Percentiles rank a stretch among this genome's conserved stretches.
These are phyloP conservation scores for Leucaena leucocephala DNA, from an alignment of 306 rosid genomes.

Conservation along the genomic window DNA sequence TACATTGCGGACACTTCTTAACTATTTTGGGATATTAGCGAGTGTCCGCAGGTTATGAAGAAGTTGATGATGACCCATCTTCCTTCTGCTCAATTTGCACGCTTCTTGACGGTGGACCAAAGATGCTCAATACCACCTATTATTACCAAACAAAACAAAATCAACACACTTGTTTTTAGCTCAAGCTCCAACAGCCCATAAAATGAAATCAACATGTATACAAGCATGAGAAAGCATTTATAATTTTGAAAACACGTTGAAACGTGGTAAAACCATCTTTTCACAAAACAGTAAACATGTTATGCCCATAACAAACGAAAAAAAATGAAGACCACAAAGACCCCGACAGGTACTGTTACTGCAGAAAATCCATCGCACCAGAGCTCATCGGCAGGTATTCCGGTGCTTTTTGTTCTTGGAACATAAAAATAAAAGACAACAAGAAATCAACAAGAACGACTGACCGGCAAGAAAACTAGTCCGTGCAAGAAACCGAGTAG, in stretches of 20 bases:
- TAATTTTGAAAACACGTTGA: background rate
- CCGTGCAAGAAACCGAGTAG: slow-evolving; percentile 98
- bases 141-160: slow-evolving; percentile 25
- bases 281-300: background rate
- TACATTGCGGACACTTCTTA: slow-evolving; percentile 39
- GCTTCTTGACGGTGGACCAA: slow-evolving; percentile 93
- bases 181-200: background rate
- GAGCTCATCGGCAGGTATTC: background rate
- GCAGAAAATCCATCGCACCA: background rate
- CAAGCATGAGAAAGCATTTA: background rate
- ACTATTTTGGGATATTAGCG: slow-evolving; percentile 15
- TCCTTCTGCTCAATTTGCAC: slow-evolving; percentile 54
- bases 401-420: background rate
- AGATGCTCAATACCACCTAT: slow-evolving; percentile 86
- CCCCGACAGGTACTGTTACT: background rate
- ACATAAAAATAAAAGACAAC: background rate
- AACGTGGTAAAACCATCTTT: background rate
- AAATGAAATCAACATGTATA: background rate
- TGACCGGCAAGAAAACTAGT: slow-evolving; percentile 92
- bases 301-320: too few relatives aligned
- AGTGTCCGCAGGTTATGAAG: slow-evolving; percentile 42
- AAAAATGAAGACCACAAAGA: slow-evolving; percentile 1
- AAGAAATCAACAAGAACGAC: slow-evolving; percentile 35
- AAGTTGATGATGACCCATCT: slow-evolving; percentile 50
- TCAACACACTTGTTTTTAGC: background rate